These are phyloP conservation scores for Sideroxylon spinosum DNA, from an alignment of 179 eudicot genomes.

Conservation along the genomic window DNA sequence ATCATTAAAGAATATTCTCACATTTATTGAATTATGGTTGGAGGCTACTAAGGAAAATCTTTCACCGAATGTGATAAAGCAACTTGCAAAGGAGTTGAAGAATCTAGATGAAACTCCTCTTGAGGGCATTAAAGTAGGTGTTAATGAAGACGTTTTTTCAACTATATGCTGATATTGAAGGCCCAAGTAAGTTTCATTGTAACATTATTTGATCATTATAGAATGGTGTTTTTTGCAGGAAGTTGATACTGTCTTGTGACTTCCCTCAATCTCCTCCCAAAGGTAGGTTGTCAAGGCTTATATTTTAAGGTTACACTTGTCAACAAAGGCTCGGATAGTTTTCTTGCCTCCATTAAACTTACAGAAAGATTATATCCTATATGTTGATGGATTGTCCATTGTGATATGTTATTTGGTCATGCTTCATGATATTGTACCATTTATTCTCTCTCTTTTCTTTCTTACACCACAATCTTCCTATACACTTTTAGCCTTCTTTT, in stretches of 20 bases:
- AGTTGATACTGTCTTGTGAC: conserved; percentile 80
- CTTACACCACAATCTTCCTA: neutral
- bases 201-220: neutral
- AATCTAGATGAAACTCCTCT: conserved; percentile 98
- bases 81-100: too few relatives aligned
- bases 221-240: conserved; percentile 91
- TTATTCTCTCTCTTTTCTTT: neutral
- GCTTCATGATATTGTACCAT: too few relatives aligned
- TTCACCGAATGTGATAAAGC: conserved; percentile 90
- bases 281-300: conserved; percentile 41
- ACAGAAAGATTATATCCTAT: too few relatives aligned
- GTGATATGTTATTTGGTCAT: too few relatives aligned
- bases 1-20: neutral
- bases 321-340: neutral
- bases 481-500: neutral
- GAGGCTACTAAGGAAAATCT: conserved; percentile 98
- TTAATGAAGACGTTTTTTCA: conserved; percentile 61
- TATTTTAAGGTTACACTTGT: neutral
- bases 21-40: neutral
- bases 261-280: conserved; percentile 89
- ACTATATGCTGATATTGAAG: conserved; percentile 87
- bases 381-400: too few relatives aligned
- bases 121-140: conserved; percentile 61
- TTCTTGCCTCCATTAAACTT: neutral
- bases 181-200: conserved; percentile 57